These are phyloP conservation scores for Aspergillus taichungensis DNA, from an alignment of 495 filamentous ascomycete genomes.

Conservation along the genomic window DNA sequence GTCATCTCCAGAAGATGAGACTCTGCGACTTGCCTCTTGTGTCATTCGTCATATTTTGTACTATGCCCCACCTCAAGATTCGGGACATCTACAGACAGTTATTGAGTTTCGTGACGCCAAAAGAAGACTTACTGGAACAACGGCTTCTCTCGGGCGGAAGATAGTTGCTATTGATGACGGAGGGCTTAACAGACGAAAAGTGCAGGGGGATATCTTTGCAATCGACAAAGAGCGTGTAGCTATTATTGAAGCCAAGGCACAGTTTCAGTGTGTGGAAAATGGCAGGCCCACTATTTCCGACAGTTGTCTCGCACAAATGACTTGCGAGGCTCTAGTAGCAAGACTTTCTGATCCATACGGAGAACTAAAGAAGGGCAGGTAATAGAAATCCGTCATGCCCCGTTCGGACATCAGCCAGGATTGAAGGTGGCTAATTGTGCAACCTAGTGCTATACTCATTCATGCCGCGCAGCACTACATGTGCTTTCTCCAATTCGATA, in stretches of 20 bases:
- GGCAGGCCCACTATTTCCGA: constrained; percentile 11
- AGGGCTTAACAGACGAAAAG: constrained; percentile 6
- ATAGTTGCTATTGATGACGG: constrained; percentile 13
- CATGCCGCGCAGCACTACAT: constrained; percentile 14
- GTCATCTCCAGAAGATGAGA: constrained; percentile 10
- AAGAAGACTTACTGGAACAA: constrained; percentile 4
- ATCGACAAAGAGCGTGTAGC: constrained; percentile 7
- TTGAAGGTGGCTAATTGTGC: no score
- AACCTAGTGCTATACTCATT: constrained; percentile 10
- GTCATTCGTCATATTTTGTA: constrained; percentile 16
- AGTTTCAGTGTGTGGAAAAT: constrained; percentile 13
- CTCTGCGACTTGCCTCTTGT: constrained; percentile 12
- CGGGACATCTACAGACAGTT: neutral
- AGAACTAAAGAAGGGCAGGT: no score
- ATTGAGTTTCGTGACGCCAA: constrained; percentile 15
- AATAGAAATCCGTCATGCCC: no score
- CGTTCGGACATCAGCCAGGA: no score
- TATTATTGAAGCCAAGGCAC: constrained; percentile 12
- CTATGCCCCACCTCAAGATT: constrained; percentile 10
- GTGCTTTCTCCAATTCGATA: constrained; percentile 14
- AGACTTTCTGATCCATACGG: constrained; percentile 2
- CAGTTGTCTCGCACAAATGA: constrained; percentile 11
- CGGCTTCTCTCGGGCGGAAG: neutral
- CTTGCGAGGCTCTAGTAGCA: constrained; percentile 10
- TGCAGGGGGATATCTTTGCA: neutral